These are phyloP conservation scores for Cercospora sesami DNA, from an alignment of 2,329 filamentous ascomycete genomes.

Conservation along the genomic window DNA sequence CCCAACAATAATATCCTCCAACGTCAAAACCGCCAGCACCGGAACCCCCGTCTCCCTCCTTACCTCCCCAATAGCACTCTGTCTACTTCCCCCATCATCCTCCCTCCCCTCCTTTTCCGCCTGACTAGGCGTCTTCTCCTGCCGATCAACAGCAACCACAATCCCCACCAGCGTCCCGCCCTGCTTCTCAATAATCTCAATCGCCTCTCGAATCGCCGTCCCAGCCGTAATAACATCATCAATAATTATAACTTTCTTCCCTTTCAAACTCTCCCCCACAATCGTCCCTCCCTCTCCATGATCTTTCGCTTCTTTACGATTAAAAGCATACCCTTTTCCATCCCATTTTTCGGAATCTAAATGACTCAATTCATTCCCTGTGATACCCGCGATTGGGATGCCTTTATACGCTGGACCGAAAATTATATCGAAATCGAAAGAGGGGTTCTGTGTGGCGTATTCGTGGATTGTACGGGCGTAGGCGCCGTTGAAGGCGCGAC, in stretches of 20 bases:
- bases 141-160: constrained; percentile 82
- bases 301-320: constrained; percentile 94
- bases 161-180: constrained; percentile 85
- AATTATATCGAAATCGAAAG: constrained; percentile 73
- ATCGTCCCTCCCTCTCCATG: constrained; percentile 94
- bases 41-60: constrained; percentile 80
- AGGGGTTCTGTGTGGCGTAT: constrained; percentile 45
- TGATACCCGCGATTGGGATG: constrained; percentile 81
- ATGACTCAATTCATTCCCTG: constrained; percentile 72
- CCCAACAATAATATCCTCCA: constrained; percentile 70
- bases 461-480: constrained; percentile 66
- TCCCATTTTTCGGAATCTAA: constrained; percentile 67
- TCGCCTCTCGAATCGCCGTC: constrained; percentile 89
- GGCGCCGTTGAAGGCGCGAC: constrained; percentile 74
- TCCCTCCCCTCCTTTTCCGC: constrained; percentile 43
- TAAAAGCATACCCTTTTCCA: constrained; percentile 79
- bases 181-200: constrained; percentile 81
- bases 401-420: constrained; percentile 98
- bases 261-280: constrained; percentile 81
- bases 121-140: constrained; percentile 71
- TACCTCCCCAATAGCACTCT: constrained; percentile 83
- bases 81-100: constrained; percentile 67
- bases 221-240: constrained; percentile 97
- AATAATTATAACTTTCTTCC: constrained; percentile 83
- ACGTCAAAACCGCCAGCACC: constrained; percentile 76